These are phyloP conservation scores for Dissophora globulifera DNA, from an alignment of 192 early-diverging fungal genomes.

Conservation along the genomic window DNA sequence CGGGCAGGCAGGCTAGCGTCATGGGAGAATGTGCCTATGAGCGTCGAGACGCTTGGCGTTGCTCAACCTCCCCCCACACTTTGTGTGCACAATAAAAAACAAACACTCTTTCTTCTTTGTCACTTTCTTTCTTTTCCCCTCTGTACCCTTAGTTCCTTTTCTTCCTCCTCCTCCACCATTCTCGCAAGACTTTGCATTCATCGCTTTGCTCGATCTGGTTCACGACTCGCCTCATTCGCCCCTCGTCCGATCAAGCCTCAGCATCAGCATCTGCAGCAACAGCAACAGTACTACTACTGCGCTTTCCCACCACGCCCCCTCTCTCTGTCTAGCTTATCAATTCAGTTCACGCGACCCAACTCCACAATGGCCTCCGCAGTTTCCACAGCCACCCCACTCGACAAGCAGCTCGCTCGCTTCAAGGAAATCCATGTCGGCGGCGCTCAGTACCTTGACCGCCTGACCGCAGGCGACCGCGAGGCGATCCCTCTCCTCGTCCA, in stretches of 20 bases:
- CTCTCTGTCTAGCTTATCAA: neutral
- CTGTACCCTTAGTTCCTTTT: too few species aligned
- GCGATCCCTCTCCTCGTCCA: constrained; percentile 72
- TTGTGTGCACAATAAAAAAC: too few species aligned
- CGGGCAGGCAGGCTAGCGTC: too few species aligned
- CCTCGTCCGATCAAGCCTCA: constrained; percentile 4
- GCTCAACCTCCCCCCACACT: too few species aligned
- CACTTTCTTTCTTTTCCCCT: too few species aligned
- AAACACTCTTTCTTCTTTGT: too few species aligned
- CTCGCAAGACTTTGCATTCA: constrained; percentile 4
- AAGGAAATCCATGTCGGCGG: constrained; percentile 49
- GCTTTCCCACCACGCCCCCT: neutral
- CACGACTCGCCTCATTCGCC: neutral
- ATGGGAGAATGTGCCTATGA: too few species aligned
- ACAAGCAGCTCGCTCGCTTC: constrained; percentile 51
- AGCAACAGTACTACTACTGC: too few species aligned
- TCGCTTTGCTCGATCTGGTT: constrained; percentile 13
- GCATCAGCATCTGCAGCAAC: too few species aligned
- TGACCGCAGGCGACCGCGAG: constrained; percentile 64
- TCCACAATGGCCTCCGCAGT: constrained; percentile 14
- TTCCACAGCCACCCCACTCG: constrained; percentile 18
- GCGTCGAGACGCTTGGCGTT: too few species aligned
- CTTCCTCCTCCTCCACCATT: neutral
- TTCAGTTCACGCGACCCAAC: neutral
- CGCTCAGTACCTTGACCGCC: constrained; percentile 62